Base-by-base conservation (phyloP, 2,329 filamentous ascomycete species). In the Fusarium decemcellulare region DNA sequence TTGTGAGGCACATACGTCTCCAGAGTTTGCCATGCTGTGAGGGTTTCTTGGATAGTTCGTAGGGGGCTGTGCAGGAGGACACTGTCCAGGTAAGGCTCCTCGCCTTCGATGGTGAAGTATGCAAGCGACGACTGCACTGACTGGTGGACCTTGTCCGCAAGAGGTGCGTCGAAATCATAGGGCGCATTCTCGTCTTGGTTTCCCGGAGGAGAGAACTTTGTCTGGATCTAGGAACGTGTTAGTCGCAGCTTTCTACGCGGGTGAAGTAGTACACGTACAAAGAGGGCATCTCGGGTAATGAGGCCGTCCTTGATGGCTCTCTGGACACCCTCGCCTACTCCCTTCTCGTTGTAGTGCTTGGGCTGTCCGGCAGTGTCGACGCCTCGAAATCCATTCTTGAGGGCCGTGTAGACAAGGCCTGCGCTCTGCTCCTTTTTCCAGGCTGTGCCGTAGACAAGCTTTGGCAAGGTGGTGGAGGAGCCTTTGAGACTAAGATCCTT, bases 311-410 rank as follows among this genome's bases (percentile, higher is more conserved):
- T 72, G 54, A 93, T 85, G 37, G 90, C 90, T 58, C 84, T 83
- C 62, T 87, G 84, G 50, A 96, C 83, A 4, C 90, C 93, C 29
- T 87, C 84, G 3, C 90, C 92, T 2, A 93, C 91, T 8, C 92
- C 83, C 57, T 86, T 81, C 78, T 97, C 93, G 69, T 90, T 86
- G 78, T 96, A 96, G 80, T 95, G 92, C 65, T 88, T 88, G 3
- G 92, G 92, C 78, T 94, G 92, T 15, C 91, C 92, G 10, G 93
- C 93, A 0, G 93, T 95, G 76, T 96, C 93, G 63, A 96, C 81
- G 48, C 84, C 92, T 34, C 89, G 86, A 72, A 95, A 96, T 6
- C 93, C 93, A 46, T 87, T 82, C 46, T 84, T 83, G 36, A 96
- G 76, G 2, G 93, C 93, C 67, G 86, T 79, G 72, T 91, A 88